phyloP scores from a whole-genome alignment of 305 asterid genomes.

The Fraxinus velutina region DNA sequence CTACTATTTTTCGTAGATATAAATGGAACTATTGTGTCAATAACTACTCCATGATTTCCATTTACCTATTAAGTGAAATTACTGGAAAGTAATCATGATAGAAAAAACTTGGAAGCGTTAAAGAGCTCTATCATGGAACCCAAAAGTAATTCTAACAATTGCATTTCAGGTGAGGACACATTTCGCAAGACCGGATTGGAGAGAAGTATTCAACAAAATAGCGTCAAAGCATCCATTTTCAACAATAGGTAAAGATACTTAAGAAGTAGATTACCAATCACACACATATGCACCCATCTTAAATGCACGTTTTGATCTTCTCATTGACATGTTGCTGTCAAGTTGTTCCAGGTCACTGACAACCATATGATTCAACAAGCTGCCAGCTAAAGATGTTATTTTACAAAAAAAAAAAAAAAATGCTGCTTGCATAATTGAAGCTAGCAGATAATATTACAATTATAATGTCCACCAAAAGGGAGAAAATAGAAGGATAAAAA shows the following conservation, averaged over 20 bases:
- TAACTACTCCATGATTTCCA: background rate
- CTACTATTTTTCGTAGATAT: background rate
- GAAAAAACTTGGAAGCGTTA: background rate
- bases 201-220: constrained; percentile 70
- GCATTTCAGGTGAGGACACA: constrained; percentile 79
- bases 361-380: constrained; percentile 3
- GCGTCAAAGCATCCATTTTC: constrained; percentile 77
- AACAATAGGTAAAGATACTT: constrained; percentile 59
- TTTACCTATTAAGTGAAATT: background rate
- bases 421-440: background rate
- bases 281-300: background rate
- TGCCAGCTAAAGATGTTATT: background rate
- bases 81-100: background rate
- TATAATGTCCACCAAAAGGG: background rate
- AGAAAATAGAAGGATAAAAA: background rate
- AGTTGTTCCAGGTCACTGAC: constrained; percentile 9
- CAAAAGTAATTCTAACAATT: background rate
- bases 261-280: constrained; percentile 12
- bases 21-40: background rate
- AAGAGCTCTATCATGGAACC: background rate
- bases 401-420: no score
- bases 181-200: constrained; percentile 93
- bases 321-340: background rate
- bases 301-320: background rate
- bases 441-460: background rate